phyloP scores from a whole-genome alignment of 2,329 filamentous ascomycete genomes.

The Trichophyton schoenleinii region DNA sequence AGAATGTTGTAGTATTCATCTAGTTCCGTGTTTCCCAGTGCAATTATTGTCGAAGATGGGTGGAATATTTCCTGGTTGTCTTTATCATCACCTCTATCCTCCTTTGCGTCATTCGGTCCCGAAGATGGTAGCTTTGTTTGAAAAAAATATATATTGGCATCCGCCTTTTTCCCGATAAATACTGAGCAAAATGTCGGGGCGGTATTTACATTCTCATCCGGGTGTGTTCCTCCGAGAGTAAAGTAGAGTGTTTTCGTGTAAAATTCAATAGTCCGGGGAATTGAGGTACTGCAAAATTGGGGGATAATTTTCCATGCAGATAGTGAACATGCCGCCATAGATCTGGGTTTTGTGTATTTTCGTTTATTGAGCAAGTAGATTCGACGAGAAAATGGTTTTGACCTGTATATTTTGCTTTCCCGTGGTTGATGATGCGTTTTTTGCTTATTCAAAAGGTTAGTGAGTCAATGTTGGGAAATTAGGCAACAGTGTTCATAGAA shows the following conservation, averaged over 20 bases:
- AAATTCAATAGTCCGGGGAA: slow-evolving; percentile 12
- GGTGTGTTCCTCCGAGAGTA: slow-evolving; percentile 13
- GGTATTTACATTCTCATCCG: slow-evolving; percentile 8
- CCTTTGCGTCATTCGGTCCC: not conserved
- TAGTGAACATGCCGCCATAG: slow-evolving; percentile 2
- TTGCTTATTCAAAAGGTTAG: not conserved
- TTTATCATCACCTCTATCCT: not conserved
- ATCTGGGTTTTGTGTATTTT: not conserved
- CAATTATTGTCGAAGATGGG: slow-evolving; percentile 13
- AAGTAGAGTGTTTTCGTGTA: slow-evolving; percentile 15
- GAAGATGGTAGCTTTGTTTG: not conserved
- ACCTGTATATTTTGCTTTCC: not conserved
- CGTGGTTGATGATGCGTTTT: not conserved
- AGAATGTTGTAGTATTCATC: slow-evolving; percentile 14
- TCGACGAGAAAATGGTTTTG: not conserved
- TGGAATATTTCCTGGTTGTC: slow-evolving; percentile 8
- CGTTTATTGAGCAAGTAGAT: not conserved
- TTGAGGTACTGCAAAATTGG: slow-evolving; percentile 13
- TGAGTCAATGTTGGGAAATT: not conserved
- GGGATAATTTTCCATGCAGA: slow-evolving; percentile 17
- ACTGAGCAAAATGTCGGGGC: slow-evolving; percentile 15
- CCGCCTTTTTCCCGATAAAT: slow-evolving; percentile 14
- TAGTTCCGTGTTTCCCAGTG: slow-evolving; percentile 13
- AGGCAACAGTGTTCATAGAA: not conserved
- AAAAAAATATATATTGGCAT: slow-evolving; percentile 16